Percentiles rank a stretch among this genome's conserved stretches.
Evolutionary conservation across 306 rosid species (phyloP).

Genomic region (Boehmeria nivea): DNA sequence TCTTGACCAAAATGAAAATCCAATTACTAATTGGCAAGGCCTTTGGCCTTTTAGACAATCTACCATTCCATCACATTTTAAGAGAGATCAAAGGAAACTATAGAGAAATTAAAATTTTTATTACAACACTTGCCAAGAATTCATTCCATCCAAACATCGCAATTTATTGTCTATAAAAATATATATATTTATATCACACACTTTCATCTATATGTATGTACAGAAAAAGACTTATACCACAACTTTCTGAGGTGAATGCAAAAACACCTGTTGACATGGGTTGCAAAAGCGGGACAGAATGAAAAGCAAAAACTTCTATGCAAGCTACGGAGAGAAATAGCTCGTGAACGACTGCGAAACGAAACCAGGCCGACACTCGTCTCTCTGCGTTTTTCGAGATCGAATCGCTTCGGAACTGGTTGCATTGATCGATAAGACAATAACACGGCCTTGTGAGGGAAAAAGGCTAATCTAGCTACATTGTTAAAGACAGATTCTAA

Average conservation of each 20-base stretch:
- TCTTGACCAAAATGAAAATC: too few relatives aligned
- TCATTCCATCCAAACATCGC: constrained; percentile 28
- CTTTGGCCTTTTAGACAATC: too few relatives aligned
- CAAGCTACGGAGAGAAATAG: constrained; percentile 26
- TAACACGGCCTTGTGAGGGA: constrained; percentile 12
- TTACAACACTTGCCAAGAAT: constrained; percentile 22
- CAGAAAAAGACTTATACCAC: constrained; percentile 26
- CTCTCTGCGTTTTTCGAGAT: background rate
- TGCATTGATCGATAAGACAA: constrained; percentile 24
- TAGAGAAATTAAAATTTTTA: constrained; percentile 17
- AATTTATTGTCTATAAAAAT: constrained; percentile 19
- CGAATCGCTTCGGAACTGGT: constrained; percentile 12
- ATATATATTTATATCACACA: constrained; percentile 19
- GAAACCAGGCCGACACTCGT: constrained; percentile 1
- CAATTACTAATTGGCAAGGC: too few relatives aligned
- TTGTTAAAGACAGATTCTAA: constrained; percentile 21
- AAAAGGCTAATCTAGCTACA: constrained; percentile 15
- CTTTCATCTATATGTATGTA: constrained; percentile 31
- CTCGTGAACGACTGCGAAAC: constrained; percentile 23
- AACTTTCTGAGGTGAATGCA: constrained; percentile 30
- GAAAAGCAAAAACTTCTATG: constrained; percentile 8
- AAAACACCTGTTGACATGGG: constrained; percentile 33
- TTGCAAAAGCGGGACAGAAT: constrained; percentile 7
- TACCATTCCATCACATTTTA: too few relatives aligned
- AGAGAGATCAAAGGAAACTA: background rate